Base-by-base conservation (phyloP, 2,329 filamentous ascomycete genomes). In the Nannizziopsis barbatae region DNA sequence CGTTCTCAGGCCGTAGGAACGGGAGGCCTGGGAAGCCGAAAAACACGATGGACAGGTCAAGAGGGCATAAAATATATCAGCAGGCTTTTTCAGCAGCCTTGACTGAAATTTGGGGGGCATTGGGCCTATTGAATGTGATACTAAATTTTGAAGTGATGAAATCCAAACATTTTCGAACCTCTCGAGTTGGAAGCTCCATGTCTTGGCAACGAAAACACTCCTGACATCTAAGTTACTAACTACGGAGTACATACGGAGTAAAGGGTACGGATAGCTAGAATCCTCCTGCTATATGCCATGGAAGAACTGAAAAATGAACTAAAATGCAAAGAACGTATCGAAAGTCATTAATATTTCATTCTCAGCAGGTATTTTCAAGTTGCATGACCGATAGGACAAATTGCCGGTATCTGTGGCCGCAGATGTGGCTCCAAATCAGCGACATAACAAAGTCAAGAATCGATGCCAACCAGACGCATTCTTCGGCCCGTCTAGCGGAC, bases 1-100 rank as follows among this genome's bases (percentile, higher is more conserved):
- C n/a, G 38, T 47, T 51, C 15, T 51, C 42, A 38, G 46, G 44
- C 54, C 44, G 57, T 58, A 60, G 56, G 62, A 62, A 47, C 61
- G 56, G 45, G 63, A 53, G 10, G 55, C 53, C 40, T 61, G 62
- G 48, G 62, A 58, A 58, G 62, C 62, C 53, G 56, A 63, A 31
- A 65, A 60, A 57, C 68, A 71, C 11, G 67, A 69, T 1, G 65
- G 66, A 50, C 67, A 71, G 54, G 63, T 62, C 50, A 66, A 65
- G 27, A 62, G 15, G 30, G 36, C 1, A 32, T 45, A 50, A 46
- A 58, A 46, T n/a, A 59, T 49, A 45, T 57, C 59, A 50, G 56
- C 54, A 42, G 67, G 55, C 60, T 62, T 63, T 59, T 57, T 62
- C 38, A 60, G 36, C 46, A 68, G 59, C 53, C 62, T 56, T 50